Base-by-base conservation (phyloP, 2,329 filamentous ascomycete genomes). In the Davidsoniella virescens region DNA sequence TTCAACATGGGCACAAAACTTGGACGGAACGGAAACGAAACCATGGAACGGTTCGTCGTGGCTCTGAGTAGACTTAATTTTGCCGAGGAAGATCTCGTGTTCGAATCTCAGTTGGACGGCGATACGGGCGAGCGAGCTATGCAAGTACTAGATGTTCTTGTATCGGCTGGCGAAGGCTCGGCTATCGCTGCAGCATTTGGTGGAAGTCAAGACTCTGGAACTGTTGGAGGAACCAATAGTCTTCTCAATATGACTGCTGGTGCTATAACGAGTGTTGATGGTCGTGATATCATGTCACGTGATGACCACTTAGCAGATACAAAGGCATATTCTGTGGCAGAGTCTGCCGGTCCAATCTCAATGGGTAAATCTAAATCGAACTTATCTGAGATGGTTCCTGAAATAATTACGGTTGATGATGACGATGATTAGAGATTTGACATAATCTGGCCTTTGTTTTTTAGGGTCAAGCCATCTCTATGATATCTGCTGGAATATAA, bases 61-160 rank as follows among this genome's bases (percentile, higher is more conserved):
- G 78, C 79, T 2, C 67, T 98, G 42, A 87, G 86, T 0, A 69
- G 90, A 40, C 67, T 96, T n/a, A 87, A 85, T 0, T 95, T 94
- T 62, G 81, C 78, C 5, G 77, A 80, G 46, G 86, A 94, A 54
- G 82, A 86, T 26, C 64, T 84, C 7, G 74, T 92, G 9, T 71
- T 93, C 25, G 87, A 95, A 63, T 70, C 71, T 1, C 81, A 81
- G 0, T 82, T 94, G 49, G 82, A 84, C 36, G 76, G 82, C 25
- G 84, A 86, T 55, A 85, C 87, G 1, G 76, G 82, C 1, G 84
- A 90, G 55, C 79, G 82, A 63, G 90, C 92, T 3, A 81, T 90
- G 57, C 78, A 84, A 59, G 69, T 98, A 55, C 64, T 96, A 38
- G 87, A 94, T 61, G 70, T 86, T 54, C 77, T 79, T 2, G 76